These are phyloP conservation scores for Yamagishiella unicocca DNA, from an alignment of 139 green algal genomes.

Conservation along the genomic window DNA sequence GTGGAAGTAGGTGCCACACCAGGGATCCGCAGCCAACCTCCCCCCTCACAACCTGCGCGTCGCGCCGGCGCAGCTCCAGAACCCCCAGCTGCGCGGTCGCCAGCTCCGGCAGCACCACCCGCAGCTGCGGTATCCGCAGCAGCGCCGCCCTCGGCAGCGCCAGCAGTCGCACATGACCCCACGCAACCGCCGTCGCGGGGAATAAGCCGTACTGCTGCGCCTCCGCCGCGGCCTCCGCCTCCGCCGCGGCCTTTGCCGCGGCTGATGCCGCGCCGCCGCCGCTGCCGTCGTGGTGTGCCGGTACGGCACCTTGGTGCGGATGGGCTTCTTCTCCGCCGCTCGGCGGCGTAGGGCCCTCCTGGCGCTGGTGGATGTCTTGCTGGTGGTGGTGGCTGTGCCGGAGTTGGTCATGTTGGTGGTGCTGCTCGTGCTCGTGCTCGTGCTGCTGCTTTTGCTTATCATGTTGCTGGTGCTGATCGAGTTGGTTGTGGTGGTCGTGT, in stretches of 20 bases:
- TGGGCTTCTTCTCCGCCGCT: too few relatives aligned
- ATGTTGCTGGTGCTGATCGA: background rate
- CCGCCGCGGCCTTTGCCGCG: background rate
- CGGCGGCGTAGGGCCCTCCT: too few relatives aligned
- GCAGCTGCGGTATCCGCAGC: background rate
- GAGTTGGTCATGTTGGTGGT: background rate
- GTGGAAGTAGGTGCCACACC: too few relatives aligned
- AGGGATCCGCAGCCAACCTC: too few relatives aligned
- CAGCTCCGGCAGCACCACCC: background rate
- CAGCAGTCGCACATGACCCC: slow-evolving; percentile 13
- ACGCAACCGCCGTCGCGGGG: slow-evolving; percentile 5
- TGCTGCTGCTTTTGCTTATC: background rate
- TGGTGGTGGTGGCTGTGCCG: background rate
- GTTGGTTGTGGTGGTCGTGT: background rate
- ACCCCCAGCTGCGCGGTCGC: slow-evolving; percentile 4
- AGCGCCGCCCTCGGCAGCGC: background rate
- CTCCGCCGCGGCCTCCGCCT: background rate
- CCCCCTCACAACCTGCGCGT: slow-evolving; percentile 16
- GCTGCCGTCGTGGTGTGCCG: background rate
- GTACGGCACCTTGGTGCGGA: background rate
- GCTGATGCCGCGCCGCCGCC: background rate
- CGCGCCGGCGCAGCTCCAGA: slow-evolving; percentile 2
- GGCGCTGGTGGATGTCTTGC: too few relatives aligned
- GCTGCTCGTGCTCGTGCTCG: background rate
- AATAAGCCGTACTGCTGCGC: background rate